phyloP scores from a whole-genome alignment of 352 stramenopile genomes.

The Thraustotheca clavata region DNA sequence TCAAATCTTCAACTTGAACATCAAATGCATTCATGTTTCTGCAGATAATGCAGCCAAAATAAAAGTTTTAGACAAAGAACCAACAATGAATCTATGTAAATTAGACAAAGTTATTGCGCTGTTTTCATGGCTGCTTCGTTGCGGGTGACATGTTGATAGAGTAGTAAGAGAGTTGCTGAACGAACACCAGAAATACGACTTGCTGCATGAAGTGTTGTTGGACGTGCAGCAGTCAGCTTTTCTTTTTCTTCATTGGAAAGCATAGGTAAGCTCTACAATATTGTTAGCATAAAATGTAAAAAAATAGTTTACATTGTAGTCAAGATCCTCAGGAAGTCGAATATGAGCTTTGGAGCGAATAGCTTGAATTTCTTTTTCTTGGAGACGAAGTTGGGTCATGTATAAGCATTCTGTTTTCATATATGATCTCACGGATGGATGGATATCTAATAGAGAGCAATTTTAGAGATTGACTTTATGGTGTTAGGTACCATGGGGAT shows the following conservation, averaged over 20 bases:
- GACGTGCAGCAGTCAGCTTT: slow-evolving; percentile 81
- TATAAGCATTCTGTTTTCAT: slow-evolving; percentile 90
- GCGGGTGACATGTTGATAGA: slow-evolving; percentile 68
- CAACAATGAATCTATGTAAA: too few species aligned
- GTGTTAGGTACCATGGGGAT: slow-evolving; percentile 32
- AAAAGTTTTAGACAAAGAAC: too few species aligned
- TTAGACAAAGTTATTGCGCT: slow-evolving; percentile 24
- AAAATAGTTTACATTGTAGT: slow-evolving; percentile 85
- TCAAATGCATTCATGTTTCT: too few species aligned
- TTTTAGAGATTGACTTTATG: slow-evolving; percentile 32
- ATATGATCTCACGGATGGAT: slow-evolving; percentile 39
- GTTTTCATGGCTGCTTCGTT: slow-evolving; percentile 24
- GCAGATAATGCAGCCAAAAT: too few species aligned
- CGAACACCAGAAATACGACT: slow-evolving; percentile 90
- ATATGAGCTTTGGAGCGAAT: slow-evolving; percentile 92
- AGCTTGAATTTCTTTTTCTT: slow-evolving; percentile 94
- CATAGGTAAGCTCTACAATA: slow-evolving; percentile 87
- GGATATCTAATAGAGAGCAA: slow-evolving; percentile 66
- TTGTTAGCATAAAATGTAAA: slow-evolving; percentile 27
- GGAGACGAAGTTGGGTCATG: slow-evolving; percentile 86
- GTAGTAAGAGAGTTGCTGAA: slow-evolving; percentile 60
- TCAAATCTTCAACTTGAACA: too few species aligned
- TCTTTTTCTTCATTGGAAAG: slow-evolving; percentile 95
- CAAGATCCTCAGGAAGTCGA: slow-evolving; percentile 88
- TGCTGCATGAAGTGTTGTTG: slow-evolving; percentile 91